phyloP scores from a whole-genome alignment of 2,329 filamentous ascomycete genomes.

The Didymella pinodella region DNA sequence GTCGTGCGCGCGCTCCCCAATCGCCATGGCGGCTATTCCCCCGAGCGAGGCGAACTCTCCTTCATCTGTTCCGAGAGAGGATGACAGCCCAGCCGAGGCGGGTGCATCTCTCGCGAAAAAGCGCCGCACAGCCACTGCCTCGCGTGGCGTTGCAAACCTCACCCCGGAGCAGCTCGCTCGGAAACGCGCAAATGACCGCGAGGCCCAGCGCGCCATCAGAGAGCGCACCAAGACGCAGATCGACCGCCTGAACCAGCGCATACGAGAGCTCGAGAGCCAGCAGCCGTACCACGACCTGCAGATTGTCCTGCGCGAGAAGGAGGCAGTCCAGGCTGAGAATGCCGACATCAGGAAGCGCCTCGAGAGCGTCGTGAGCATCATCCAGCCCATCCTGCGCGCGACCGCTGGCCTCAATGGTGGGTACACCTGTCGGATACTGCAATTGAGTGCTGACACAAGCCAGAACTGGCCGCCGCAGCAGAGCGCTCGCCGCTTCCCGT shows the following conservation, averaged over 20 bases:
- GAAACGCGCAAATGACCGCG: conserved; percentile 89
- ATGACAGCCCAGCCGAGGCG: conserved; percentile 28
- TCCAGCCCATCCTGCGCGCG: conserved; percentile 64
- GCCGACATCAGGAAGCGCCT: conserved; percentile 76
- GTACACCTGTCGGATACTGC: conserved; percentile 11
- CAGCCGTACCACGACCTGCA: conserved; percentile 87
- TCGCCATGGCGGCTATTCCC: conserved; percentile 31
- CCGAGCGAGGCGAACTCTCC: conserved; percentile 33
- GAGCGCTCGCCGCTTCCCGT: conserved; percentile 56
- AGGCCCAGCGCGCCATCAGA: conserved; percentile 84
- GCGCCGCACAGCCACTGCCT: conserved; percentile 51
- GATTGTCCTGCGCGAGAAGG: conserved; percentile 75
- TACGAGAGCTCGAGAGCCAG: conserved; percentile 78
- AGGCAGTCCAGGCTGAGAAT: conserved; percentile 80
- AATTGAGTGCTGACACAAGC: neutral
- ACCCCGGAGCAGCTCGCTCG: conserved; percentile 87
- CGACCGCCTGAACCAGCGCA: conserved; percentile 74
- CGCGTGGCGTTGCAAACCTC: conserved; percentile 83
- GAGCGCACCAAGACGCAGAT: conserved; percentile 84
- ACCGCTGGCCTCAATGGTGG: conserved; percentile 56
- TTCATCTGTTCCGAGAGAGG: conserved; percentile 19
- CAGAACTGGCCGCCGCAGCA: conserved; percentile 59
- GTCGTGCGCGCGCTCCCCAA: conserved; percentile 14
- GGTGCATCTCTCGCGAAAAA: conserved; percentile 36
- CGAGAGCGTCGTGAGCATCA: conserved; percentile 68